Base-by-base conservation (phyloP, 352 stramenopile genomes). In the Pythium plurisporium region DNA sequence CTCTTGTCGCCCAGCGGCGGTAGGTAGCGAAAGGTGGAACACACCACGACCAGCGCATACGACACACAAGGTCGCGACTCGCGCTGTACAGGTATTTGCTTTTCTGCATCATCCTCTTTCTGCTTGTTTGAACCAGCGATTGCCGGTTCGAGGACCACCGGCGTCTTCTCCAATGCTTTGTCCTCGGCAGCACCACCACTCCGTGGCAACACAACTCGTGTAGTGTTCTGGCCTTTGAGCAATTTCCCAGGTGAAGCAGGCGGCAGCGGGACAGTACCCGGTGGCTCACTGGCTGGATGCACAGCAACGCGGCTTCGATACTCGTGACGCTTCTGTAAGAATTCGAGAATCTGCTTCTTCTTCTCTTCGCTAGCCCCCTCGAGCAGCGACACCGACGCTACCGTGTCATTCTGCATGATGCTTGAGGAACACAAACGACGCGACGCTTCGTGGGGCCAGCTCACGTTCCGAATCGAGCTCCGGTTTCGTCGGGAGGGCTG, bases 21-120 rank as follows among this genome's bases (percentile, higher is more conserved):
- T 1, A 90, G 62, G 46, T 86, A 69, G 9, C 71, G 76, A 37
- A 89, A 90, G 7, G 42, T 67, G 25, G 73, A 86, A 5, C 72
- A 77, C 5, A 79, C 78, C 0, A 73, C 69, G 2, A 90, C 69
- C 19, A 92, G 29, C n/a, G 59, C 76, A 46, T 80, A 86, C 8
- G 46, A 37, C 19, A 52, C 12, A 25, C 23, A 34, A 11, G 47
- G 5, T 19, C 9, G 22, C 11, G 8, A 14, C 14, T 52, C 20
- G 19, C 25, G n/a, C n/a, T n/a, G n/a, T n/a, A n/a, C n/a, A n/a
- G n/a, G n/a, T n/a, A n/a, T n/a, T n/a, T n/a, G n/a, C n/a, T n/a
- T n/a, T n/a, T n/a, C n/a, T n/a, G n/a, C n/a, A n/a, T n/a, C n/a
- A n/a, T n/a, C n/a, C n/a, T 42, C 17, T 37, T 37, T 37, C 31